Evolutionary conservation across 2,329 filamentous ascomycete genomes (phyloP), one percentile per base, ranked within the genome.

Genomic region (Paraphoma sp.): DNA sequence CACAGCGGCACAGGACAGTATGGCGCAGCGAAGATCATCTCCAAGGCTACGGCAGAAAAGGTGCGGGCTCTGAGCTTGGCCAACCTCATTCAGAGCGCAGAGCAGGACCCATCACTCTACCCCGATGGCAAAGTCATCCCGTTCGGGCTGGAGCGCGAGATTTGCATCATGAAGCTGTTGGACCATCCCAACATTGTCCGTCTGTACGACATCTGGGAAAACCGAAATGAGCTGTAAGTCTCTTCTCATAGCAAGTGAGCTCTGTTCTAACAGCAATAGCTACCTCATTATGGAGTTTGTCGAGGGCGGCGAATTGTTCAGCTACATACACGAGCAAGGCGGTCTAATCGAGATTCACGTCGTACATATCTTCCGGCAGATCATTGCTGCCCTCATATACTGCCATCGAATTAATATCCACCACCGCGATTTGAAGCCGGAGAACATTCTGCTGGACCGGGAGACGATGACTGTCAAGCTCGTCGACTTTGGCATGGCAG

Each of bases 401-500:
- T 96, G 93, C 66, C 95, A 99, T 77, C 88, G 90, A 2, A 92
- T 97, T 79, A 93, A 94, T 66, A 97, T 99, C 61, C 97, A 93
- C 73, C 95, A 99, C 73, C 90, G 95, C 23, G 95, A 99, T 68
- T 82, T 99, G 51, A 99, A 99, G 78, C 95, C 93, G 0, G 95
- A 99, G 78, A 99, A 99, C 69, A 97, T 99, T 45, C 83, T 99
- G 16, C 83, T 99, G 48, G 93, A 93, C 54, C 81, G 82, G 3
- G 81, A 89, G 6, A 78, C 74, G 45, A 85, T 89, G 51, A 87
- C 91, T 55, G 88, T 98, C 75, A 99, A 98, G 78, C 88, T 99
- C 67, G 94, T 94, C 49, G 95, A 99, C 76, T 99, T 99, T 76
- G 94, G 95, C 42, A 97, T 99, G 93, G 95, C 95, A 44, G 94